phyloP scores from a whole-genome alignment of 176 grass and related monocot species.

The Eragrostis nindensis region DNA sequence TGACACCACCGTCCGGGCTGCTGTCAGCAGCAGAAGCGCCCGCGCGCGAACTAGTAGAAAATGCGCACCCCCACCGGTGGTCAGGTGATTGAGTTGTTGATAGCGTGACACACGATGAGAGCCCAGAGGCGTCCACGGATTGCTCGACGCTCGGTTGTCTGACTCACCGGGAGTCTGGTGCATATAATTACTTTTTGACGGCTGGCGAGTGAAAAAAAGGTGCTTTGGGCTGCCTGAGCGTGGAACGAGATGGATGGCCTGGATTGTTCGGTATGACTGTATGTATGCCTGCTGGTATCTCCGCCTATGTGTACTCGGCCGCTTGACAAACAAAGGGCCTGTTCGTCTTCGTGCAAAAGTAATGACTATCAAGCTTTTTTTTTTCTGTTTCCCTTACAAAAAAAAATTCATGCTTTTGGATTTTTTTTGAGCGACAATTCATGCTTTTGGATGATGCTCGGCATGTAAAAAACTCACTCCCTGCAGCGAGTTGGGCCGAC shows the following conservation, averaged over 20 bases:
- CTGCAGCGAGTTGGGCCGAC: neutral
- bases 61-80: too few relatives aligned
- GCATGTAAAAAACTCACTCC: too few relatives aligned
- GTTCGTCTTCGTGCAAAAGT: neutral
- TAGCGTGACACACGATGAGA: conserved; percentile 3
- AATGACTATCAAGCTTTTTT: too few relatives aligned
- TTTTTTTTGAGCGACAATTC: too few relatives aligned
- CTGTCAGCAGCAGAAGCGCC: conserved; percentile 3
- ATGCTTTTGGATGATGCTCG: too few relatives aligned
- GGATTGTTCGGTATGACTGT: neutral
- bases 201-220: neutral
- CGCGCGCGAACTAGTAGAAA: neutral
- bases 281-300: neutral
- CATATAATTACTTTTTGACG: conserved; percentile 20
- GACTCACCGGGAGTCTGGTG: neutral
- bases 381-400: too few relatives aligned
- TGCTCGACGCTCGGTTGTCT: neutral
- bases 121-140: conserved; percentile 3
- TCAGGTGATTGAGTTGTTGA: neutral
- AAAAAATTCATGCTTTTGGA: too few relatives aligned
- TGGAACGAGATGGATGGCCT: neutral
- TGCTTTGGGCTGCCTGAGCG: neutral
- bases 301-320: neutral
- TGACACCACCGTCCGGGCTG: neutral
- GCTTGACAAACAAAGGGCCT: neutral